These are phyloP conservation scores for Fusarium sp. DNA, from an alignment of 2,329 filamentous ascomycete genomes.

Conservation along the genomic window DNA sequence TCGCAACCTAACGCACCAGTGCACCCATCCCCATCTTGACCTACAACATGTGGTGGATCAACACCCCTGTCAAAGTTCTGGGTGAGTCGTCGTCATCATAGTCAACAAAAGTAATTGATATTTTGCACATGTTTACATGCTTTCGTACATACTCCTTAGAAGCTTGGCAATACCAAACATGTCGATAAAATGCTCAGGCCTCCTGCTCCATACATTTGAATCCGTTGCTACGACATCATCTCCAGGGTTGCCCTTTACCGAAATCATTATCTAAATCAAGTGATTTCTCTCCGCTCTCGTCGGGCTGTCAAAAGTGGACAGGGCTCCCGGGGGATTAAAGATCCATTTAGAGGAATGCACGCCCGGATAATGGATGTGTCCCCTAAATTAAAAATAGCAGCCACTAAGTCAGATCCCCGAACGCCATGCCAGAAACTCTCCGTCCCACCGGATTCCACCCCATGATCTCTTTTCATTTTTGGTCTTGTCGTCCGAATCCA, in stretches of 20 bases:
- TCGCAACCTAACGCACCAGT: neutral
- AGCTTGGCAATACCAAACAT: neutral
- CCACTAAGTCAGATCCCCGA: conserved; percentile 3
- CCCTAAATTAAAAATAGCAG: conserved; percentile 38
- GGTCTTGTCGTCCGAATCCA: conserved; percentile 22
- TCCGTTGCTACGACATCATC: conserved; percentile 19
- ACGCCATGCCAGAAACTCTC: conserved; percentile 19
- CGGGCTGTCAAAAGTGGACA: neutral
- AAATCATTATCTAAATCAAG: conserved; percentile 9
- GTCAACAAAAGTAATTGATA: conserved; percentile 6
- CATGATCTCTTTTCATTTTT: conserved; percentile 10
- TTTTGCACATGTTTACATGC: neutral
- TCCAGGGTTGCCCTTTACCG: conserved; percentile 11
- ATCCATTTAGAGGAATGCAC: neutral
- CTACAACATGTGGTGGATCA: conserved; percentile 11
- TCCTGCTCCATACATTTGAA: neutral
- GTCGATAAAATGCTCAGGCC: neutral
- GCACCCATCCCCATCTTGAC: no score
- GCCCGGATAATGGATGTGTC: neutral
- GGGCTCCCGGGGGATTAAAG: conserved; percentile 6
- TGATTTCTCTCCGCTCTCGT: neutral
- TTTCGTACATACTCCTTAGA: neutral
- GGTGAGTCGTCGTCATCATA: conserved; percentile 41
- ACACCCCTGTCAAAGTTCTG: conserved; percentile 18
- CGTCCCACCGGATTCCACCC: conserved; percentile 19